Evolutionary conservation across 164 flowering plant genomes (phyloP), one percentile per base, ranked within the genome.

Genomic region (Stephania japonica): DNA sequence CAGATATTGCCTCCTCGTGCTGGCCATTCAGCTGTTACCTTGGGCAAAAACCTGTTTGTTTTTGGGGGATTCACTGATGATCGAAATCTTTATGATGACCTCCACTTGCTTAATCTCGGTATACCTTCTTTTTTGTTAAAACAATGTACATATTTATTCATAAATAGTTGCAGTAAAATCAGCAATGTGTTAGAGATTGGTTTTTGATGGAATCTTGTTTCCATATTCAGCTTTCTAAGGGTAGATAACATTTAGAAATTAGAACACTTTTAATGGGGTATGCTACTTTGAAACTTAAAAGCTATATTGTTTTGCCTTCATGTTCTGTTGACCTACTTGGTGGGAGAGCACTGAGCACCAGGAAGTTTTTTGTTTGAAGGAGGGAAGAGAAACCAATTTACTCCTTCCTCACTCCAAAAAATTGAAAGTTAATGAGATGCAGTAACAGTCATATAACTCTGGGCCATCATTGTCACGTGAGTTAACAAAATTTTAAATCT

Each of bases 41-140:
- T 91, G 74, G 95, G 93, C 43, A 89, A 84, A 80, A 74, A 87
- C 75, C 80, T 96, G 77, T 88, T 93, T 86, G 92, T 96, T 65
- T 96, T 90, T 82, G 99, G 99, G 44, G 99, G 99, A 78, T 96
- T 90, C 77, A 86, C 93, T 41, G 97, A 93, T 83, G 91, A 85
- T 49, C 90, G 87, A 70, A 89, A 90, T 78, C 90, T 93, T 23
- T 91, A 83, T 80, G 91, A 90, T 78, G 99, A 95, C 75, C 88
- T 95, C 11, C 83, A 90, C 78, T 82, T 89, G 86, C 90, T 95
- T 76, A 90, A 93, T 84, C 69, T 90, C 77, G 99, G 99, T 95
- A 88, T 62, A 93, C 38, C 38, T 32, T 32, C 32, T 32, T 32
- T 79, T 42, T 72, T 23, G 23, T 59, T 43, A 8, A 41, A 64